Conservation (phyloP, 2,329 filamentous ascomycete species). For the Penicillium sp. region DNA sequence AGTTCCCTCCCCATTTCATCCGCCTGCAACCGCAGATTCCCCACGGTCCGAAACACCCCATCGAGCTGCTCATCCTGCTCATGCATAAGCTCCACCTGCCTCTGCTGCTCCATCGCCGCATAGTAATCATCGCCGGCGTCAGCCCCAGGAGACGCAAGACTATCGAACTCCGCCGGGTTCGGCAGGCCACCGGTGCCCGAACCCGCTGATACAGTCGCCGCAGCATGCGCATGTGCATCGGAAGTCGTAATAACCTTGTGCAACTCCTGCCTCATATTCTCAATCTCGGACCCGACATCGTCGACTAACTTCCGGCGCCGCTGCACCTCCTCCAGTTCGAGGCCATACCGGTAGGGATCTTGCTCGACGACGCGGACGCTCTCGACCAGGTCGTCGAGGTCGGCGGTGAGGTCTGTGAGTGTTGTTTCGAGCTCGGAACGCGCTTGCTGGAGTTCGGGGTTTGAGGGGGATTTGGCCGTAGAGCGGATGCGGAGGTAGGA, state of each 20-base stretch:
- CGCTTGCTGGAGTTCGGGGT: slow-evolving; percentile 70
- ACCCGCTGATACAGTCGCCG: neutral
- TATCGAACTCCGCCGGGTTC: slow-evolving; percentile 63
- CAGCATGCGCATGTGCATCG: slow-evolving; percentile 21
- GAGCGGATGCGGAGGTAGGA: slow-evolving; percentile 96
- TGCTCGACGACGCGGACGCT: slow-evolving; percentile 86
- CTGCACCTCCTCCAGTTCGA: slow-evolving; percentile 80
- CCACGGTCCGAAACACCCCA: slow-evolving; percentile 90
- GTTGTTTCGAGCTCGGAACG: slow-evolving; percentile 79
- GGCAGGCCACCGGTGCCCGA: slow-evolving; percentile 51
- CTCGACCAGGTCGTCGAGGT: slow-evolving; percentile 85
- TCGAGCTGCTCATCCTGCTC: slow-evolving; percentile 95
- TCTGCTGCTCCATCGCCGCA: slow-evolving; percentile 84
- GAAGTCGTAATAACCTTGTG: slow-evolving; percentile 59
- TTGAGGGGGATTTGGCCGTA: slow-evolving; percentile 71
- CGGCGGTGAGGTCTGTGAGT: slow-evolving; percentile 75
- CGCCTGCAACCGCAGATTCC: slow-evolving; percentile 86
- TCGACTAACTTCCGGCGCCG: slow-evolving; percentile 81
- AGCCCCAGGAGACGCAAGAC: slow-evolving; percentile 36
- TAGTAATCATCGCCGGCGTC: slow-evolving; percentile 67
- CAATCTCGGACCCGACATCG: slow-evolving; percentile 86
- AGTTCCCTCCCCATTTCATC: slow-evolving; percentile 95
- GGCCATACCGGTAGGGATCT: slow-evolving; percentile 83
- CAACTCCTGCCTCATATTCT: slow-evolving; percentile 86
- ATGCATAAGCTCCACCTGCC: slow-evolving; percentile 88